These are phyloP conservation scores for Silene latifolia DNA, from an alignment of 148 eudicot species.

Conservation along the genomic window DNA sequence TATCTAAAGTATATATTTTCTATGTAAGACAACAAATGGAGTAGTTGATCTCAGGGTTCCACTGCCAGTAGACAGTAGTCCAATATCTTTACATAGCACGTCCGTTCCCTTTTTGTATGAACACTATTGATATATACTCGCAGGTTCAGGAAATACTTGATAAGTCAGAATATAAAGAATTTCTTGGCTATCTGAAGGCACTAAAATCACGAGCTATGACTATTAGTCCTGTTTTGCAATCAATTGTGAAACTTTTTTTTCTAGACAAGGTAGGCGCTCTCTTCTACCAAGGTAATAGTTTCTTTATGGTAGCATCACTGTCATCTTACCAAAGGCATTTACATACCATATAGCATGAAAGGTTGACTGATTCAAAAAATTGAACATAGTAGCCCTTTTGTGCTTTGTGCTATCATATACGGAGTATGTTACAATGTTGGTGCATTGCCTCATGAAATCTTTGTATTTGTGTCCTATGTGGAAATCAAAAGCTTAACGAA, in stretches of 20 bases:
- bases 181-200: conserved; percentile 77
- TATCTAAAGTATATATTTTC: no score
- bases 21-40: neutral
- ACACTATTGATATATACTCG: conserved; percentile 8
- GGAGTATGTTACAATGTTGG: neutral
- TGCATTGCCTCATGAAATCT: neutral
- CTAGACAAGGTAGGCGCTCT: conserved; percentile 65
- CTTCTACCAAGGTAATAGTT: conserved; percentile 65
- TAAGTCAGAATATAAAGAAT: conserved; percentile 64
- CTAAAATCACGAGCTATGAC: conserved; percentile 80
- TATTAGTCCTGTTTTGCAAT: conserved; percentile 67
- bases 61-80: neutral
- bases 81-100: neutral
- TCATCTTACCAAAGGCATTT: conserved; percentile 2
- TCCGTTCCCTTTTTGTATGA: neutral
- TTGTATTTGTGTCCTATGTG: neutral
- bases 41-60: neutral
- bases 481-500: neutral
- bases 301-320: neutral
- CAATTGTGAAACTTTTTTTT: conserved; percentile 64
- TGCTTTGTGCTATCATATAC: neutral
- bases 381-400: neutral
- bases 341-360: conserved; percentile 5
- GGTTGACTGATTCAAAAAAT: neutral
- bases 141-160: conserved; percentile 88